These are phyloP conservation scores for Sugiyamaella castrensis DNA, from an alignment of 1,139 yeast species.

Conservation along the genomic window DNA sequence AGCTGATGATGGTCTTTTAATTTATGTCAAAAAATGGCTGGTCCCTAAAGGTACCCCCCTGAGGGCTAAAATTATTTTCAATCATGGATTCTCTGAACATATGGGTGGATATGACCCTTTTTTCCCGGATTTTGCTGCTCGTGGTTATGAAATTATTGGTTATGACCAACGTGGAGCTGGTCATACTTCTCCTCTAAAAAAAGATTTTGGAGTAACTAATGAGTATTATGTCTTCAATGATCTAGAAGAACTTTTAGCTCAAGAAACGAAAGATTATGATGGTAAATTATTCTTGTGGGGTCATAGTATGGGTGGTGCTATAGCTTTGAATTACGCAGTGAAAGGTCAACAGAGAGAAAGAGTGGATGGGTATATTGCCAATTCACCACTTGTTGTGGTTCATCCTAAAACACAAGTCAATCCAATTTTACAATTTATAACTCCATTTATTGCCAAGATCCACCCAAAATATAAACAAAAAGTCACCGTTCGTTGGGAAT, in stretches of 20 bases:
- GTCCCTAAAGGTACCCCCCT: slow-evolving; percentile 34
- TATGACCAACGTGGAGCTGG: slow-evolving; percentile 94
- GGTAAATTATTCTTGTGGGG: slow-evolving; percentile 60
- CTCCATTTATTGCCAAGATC: slow-evolving; percentile 49
- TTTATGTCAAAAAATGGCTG: slow-evolving; percentile 24
- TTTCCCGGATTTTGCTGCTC: slow-evolving; percentile 54
- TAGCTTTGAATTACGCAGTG: slow-evolving; percentile 68
- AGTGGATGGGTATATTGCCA: slow-evolving; percentile 55
- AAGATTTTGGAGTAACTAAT: slow-evolving; percentile 60
- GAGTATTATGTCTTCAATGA: slow-evolving; percentile 65
- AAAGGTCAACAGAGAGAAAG: slow-evolving; percentile 56
- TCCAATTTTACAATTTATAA: slow-evolving; percentile 43
- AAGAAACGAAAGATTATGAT: slow-evolving; percentile 38
- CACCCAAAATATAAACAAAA: slow-evolving; percentile 57
- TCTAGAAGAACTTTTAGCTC: slow-evolving; percentile 58
- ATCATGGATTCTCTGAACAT: slow-evolving; percentile 76
- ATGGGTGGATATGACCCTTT: slow-evolving; percentile 50
- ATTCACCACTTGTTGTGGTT: slow-evolving; percentile 65
- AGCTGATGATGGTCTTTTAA: slow-evolving; percentile 22
- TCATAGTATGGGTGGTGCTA: slow-evolving; percentile 97
- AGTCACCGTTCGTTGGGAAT: slow-evolving; percentile 53
- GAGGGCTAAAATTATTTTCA: slow-evolving; percentile 56
- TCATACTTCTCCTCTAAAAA: slow-evolving; percentile 52
- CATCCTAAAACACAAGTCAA: slow-evolving; percentile 58
- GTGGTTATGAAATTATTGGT: slow-evolving; percentile 71